Evolutionary conservation across 441 rosid species (phyloP).

Genomic region (Gossypium schwendimanii): DNA sequence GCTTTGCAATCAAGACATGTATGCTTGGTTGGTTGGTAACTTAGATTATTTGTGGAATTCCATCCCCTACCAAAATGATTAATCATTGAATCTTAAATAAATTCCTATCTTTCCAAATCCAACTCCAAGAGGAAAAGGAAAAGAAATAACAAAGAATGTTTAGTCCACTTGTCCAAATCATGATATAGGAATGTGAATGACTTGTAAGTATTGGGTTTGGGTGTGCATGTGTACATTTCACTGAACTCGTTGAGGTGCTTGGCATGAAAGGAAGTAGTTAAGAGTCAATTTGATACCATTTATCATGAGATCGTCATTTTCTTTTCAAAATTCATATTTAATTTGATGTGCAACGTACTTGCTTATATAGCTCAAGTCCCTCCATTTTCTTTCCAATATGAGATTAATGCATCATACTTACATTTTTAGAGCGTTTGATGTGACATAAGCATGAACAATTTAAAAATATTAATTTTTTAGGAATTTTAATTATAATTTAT

Average conservation of each 20-base stretch:
- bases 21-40: background rate
- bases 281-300: no score
- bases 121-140: no score
- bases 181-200: background rate
- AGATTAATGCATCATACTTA: background rate
- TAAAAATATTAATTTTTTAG: no score
- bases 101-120: background rate
- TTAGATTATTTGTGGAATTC: background rate
- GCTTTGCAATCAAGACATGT: background rate
- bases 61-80: background rate
- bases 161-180: background rate
- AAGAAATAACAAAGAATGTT: background rate
- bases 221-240: no score
- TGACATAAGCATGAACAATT: background rate
- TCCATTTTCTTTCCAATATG: no score
- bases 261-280: no score
- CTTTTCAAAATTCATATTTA: no score
- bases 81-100: background rate
- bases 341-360: no score
- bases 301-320: background rate
- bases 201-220: background rate
- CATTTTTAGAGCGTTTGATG: background rate
- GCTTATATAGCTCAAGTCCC: no score
- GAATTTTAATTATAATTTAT: no score
- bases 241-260: no score